A percentile compares a stretch with the other conserved stretches of the same genome.
Conservation (phyloP, 1,284 basidiomycete species). For the Pulveroboletus ridleyi region DNA sequence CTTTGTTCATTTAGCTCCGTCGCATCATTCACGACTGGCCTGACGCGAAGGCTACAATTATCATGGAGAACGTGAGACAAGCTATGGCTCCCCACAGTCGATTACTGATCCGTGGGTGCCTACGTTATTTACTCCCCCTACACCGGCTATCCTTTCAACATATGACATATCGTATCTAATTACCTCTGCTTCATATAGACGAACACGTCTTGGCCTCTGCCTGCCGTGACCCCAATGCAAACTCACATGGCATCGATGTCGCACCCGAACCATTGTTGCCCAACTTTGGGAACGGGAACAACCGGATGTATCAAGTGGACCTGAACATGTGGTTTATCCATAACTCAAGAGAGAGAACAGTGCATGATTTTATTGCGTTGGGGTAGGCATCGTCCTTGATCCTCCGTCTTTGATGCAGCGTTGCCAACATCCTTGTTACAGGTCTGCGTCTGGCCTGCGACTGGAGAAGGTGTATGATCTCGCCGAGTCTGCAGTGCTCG, state of each 20-base stretch:
- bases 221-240: neutral
- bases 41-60: slow-evolving; percentile 20
- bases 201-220: slow-evolving; percentile 18
- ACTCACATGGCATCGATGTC: slow-evolving; percentile 18
- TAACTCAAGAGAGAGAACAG: slow-evolving; percentile 35
- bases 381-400: slow-evolving; percentile 20
- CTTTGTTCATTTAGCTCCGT: slow-evolving; percentile 26
- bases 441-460: slow-evolving; percentile 22
- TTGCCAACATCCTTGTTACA: slow-evolving; percentile 7
- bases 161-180: neutral
- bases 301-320: slow-evolving; percentile 33
- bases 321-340: slow-evolving; percentile 36
- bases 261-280: slow-evolving; percentile 38
- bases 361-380: slow-evolving; percentile 29
- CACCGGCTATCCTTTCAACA: neutral
- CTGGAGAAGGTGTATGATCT: no score
- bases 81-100: slow-evolving; percentile 14
- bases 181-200: slow-evolving; percentile 17
- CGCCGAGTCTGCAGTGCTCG: slow-evolving; percentile 26
- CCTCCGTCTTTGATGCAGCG: neutral
- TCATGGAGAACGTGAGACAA: slow-evolving; percentile 28
- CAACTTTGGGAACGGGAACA: slow-evolving; percentile 32
- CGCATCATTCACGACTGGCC: slow-evolving; percentile 27
- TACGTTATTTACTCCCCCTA: neutral
- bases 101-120: slow-evolving; percentile 13